These are phyloP conservation scores for Sugiyamaella neomexicana DNA, from an alignment of 1,139 yeast genomes.

Conservation along the genomic window DNA sequence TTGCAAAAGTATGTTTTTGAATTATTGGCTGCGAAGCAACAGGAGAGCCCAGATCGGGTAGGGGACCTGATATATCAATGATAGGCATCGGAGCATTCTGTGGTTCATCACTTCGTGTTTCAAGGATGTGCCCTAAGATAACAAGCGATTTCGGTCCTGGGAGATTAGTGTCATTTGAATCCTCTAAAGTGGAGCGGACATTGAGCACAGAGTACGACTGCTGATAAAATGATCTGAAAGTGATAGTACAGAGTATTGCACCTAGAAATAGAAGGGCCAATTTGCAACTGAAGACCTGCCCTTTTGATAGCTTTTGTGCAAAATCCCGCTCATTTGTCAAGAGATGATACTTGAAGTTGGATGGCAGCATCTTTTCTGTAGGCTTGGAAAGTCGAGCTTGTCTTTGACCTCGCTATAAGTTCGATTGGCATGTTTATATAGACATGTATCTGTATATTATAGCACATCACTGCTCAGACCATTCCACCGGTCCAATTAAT, in stretches of 20 bases:
- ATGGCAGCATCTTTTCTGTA: background rate
- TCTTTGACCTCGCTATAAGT: background rate
- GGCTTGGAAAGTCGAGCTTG: background rate
- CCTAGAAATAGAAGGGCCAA: background rate
- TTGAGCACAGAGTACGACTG: background rate
- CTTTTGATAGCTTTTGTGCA: background rate
- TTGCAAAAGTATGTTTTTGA: slow-evolving; percentile 51
- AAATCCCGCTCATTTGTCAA: background rate
- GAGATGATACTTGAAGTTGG: background rate
- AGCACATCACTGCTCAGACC: background rate
- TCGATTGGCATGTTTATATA: background rate
- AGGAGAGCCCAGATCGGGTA: slow-evolving; percentile 9
- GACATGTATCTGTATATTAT: too few relatives aligned
- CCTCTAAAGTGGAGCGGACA: background rate
- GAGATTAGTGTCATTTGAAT: background rate
- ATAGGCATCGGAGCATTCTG: background rate
- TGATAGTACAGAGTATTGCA: background rate
- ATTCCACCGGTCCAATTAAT: background rate
- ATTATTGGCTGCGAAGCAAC: slow-evolving; percentile 36
- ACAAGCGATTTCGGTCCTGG: background rate
- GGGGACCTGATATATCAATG: slow-evolving; percentile 8
- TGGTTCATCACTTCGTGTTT: background rate
- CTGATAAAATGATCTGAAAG: background rate
- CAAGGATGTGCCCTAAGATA: background rate
- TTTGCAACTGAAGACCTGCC: background rate